These are phyloP conservation scores for Pseudoneurospora amorphoporcata DNA, from an alignment of 495 filamentous ascomycete genomes.

Conservation along the genomic window DNA sequence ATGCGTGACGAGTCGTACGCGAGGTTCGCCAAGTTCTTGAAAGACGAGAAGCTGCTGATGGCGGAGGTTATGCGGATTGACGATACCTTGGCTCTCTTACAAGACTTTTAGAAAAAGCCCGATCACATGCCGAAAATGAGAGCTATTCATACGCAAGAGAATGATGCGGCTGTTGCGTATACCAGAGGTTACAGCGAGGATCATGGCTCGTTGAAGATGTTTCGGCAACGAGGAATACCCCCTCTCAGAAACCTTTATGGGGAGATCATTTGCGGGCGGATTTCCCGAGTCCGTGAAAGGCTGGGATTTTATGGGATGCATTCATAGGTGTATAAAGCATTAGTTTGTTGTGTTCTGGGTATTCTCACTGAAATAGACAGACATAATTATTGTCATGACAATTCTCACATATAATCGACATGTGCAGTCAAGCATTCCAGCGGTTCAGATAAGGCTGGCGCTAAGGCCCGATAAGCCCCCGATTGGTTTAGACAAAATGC, in stretches of 20 bases:
- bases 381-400: not conserved
- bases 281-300: too few species aligned
- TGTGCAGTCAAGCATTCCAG: not conserved
- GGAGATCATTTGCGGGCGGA: too few species aligned
- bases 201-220: too few species aligned
- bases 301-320: too few species aligned
- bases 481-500: not conserved
- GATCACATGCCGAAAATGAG: not conserved
- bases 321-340: too few species aligned
- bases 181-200: too few species aligned
- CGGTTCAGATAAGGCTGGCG: constrained; percentile 7
- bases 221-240: too few species aligned
- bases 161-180: too few species aligned
- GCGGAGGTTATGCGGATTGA: constrained; percentile 71
- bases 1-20: constrained; percentile 58
- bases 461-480: constrained; percentile 5
- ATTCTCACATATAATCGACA: not conserved
- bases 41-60: constrained; percentile 63
- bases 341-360: too few species aligned
- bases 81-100: constrained; percentile 69
- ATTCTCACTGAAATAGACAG: too few species aligned
- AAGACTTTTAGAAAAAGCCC: constrained; percentile 54
- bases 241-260: too few species aligned
- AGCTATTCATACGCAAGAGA: not conserved
- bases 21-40: constrained; percentile 54